Conservation (phyloP, 2,329 filamentous ascomycete species). For the Neoascochyta sp. region DNA sequence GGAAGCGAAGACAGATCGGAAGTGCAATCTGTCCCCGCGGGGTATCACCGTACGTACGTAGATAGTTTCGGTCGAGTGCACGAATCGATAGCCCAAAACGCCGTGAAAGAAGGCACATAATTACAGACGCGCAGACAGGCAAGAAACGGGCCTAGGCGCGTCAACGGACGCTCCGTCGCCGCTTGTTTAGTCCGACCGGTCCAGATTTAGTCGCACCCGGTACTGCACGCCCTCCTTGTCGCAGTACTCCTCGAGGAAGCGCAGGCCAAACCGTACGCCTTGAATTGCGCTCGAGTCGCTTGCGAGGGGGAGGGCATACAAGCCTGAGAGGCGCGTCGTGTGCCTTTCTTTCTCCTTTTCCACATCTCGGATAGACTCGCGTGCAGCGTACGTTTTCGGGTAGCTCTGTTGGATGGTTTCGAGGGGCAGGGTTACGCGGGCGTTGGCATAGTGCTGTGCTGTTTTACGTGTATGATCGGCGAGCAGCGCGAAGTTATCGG, state of each 20-base stretch:
- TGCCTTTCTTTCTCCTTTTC: conserved; percentile 32
- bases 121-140: no score
- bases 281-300: conserved; percentile 43
- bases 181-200: conserved; percentile 22
- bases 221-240: conserved; percentile 31
- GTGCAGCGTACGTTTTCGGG: conserved; percentile 38
- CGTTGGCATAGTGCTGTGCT: conserved; percentile 25
- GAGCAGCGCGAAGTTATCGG: conserved; percentile 26
- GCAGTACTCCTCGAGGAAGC: conserved; percentile 44
- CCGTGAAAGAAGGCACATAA: no score
- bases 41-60: no score
- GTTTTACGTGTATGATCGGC: conserved; percentile 28
- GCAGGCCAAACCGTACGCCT: conserved; percentile 44
- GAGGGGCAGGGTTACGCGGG: conserved; percentile 26
- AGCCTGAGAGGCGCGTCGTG: conserved; percentile 33
- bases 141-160: no score
- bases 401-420: conserved; percentile 38
- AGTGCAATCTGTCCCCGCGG: no score
- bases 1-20: no score
- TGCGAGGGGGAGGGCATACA: conserved; percentile 42
- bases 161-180: no score
- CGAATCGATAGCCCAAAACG: no score
- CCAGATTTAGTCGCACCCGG: conserved; percentile 23
- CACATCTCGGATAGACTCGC: conserved; percentile 18
- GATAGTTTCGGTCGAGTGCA: no score